A percentile compares a stretch with the other conserved stretches of the same genome.
Conservation (phyloP, 441 rosid genomes). For the Omphalea diandra region DNA sequence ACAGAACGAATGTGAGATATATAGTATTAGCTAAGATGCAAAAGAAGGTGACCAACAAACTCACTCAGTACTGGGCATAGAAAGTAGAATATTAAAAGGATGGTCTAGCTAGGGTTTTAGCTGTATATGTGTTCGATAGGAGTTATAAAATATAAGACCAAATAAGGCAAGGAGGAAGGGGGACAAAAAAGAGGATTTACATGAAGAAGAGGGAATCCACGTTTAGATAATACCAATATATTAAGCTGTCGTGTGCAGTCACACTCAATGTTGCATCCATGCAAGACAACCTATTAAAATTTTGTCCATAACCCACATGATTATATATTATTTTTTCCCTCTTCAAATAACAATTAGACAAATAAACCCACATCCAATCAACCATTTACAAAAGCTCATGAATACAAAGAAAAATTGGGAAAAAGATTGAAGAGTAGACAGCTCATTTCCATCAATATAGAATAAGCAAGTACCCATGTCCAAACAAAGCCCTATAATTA, state of each 20-base stretch:
- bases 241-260: slow-evolving; percentile 41
- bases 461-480: slow-evolving; percentile 27
- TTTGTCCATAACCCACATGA: slow-evolving; percentile 34
- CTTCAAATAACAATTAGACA: slow-evolving; percentile 10
- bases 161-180: slow-evolving; percentile 32
- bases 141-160: slow-evolving; percentile 20
- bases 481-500: slow-evolving; percentile 31
- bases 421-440: slow-evolving; percentile 30
- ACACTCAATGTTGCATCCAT: slow-evolving; percentile 46
- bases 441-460: slow-evolving; percentile 39
- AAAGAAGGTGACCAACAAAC: slow-evolving; percentile 13
- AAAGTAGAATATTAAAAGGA: background rate
- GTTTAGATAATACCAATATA: slow-evolving; percentile 35
- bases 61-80: slow-evolving; percentile 6
- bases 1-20: slow-evolving; percentile 10
- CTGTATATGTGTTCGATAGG: slow-evolving; percentile 17
- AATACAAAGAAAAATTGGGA: too few species aligned
- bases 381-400: too few species aligned
- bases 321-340: slow-evolving; percentile 19
- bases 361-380: slow-evolving; percentile 31
- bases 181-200: slow-evolving; percentile 41
- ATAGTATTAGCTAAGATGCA: background rate
- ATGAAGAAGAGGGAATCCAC: slow-evolving; percentile 36
- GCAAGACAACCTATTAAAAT: slow-evolving; percentile 45
- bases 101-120: slow-evolving; percentile 35